Evolutionary conservation across 2,329 filamentous ascomycete species (phyloP).

Genomic region (Eutypa lata): DNA sequence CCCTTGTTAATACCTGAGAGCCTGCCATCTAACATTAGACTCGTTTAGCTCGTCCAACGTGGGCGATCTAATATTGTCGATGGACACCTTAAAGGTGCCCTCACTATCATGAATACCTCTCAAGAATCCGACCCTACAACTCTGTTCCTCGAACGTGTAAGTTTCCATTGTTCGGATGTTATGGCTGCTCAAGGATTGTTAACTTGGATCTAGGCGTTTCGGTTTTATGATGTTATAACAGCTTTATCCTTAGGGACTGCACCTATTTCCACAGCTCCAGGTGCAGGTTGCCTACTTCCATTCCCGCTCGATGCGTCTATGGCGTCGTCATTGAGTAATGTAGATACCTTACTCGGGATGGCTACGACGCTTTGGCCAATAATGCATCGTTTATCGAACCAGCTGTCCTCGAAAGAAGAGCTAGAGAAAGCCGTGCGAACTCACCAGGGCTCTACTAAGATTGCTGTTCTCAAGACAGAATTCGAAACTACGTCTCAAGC

Average conservation of each 20-base stretch:
- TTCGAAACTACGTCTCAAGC: conserved; percentile 50
- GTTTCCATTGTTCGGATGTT: conserved; percentile 2
- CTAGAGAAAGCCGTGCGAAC: conserved; percentile 42
- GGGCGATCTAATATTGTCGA: conserved; percentile 58
- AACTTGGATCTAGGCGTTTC: conserved; percentile 49
- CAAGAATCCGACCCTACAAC: conserved; percentile 48
- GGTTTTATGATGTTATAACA: conserved; percentile 64
- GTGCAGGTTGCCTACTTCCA: conserved; percentile 43
- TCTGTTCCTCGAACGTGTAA: conserved; percentile 57
- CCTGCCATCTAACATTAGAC: conserved; percentile 10
- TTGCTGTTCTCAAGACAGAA: conserved; percentile 46
- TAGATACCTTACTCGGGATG: conserved; percentile 60
- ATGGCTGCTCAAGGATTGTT: conserved; percentile 10
- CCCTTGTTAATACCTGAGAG: not conserved
- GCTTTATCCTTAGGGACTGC: conserved; percentile 59
- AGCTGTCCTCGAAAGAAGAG: conserved; percentile 50
- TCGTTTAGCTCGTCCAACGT: conserved; percentile 60
- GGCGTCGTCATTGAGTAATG: conserved; percentile 46
- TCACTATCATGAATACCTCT: conserved; percentile 56
- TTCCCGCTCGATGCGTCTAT: conserved; percentile 43
- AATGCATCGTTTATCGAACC: conserved; percentile 57
- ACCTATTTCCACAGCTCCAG: conserved; percentile 50
- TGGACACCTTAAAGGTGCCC: conserved; percentile 58
- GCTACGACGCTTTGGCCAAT: conserved; percentile 62
- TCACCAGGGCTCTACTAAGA: conserved; percentile 38